Evolutionary conservation across 768 basidiomycete genomes (phyloP).

Genomic region (Amanita exitialis): DNA sequence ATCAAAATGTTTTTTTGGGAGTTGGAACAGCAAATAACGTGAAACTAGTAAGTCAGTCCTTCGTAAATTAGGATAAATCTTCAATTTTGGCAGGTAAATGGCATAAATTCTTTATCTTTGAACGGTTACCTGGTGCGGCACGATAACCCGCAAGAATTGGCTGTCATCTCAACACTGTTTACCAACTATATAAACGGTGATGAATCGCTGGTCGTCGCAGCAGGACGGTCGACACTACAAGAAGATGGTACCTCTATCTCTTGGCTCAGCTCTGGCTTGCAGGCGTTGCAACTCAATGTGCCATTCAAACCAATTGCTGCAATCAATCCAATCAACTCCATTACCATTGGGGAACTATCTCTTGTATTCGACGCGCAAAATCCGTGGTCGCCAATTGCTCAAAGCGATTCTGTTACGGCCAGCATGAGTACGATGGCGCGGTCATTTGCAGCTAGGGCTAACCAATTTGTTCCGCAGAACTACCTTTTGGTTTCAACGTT

Average conservation of each 20-base stretch:
- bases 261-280: constrained; percentile 58
- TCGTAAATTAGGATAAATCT: background rate
- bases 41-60: constrained; percentile 32
- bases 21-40: constrained; percentile 42
- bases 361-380: constrained; percentile 42
- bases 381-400: constrained; percentile 49
- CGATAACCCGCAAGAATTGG: constrained; percentile 31
- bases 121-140: constrained; percentile 48
- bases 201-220: constrained; percentile 45
- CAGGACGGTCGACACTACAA: constrained; percentile 49
- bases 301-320: constrained; percentile 43
- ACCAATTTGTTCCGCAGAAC: constrained; percentile 24
- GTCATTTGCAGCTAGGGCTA: background rate
- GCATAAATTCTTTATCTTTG: constrained; percentile 49
- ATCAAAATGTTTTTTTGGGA: constrained; percentile 47
- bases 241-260: constrained; percentile 44
- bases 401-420: constrained; percentile 52
- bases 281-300: constrained; percentile 46
- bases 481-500: constrained; percentile 64
- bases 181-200: constrained; percentile 64
- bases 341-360: constrained; percentile 49
- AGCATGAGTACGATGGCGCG: constrained; percentile 31
- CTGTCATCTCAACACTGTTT: constrained; percentile 50
- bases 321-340: constrained; percentile 56
- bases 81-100: constrained; percentile 28